phyloP scores from a whole-genome alignment of 257 asterid species.

The Solanum sejunctum region DNA sequence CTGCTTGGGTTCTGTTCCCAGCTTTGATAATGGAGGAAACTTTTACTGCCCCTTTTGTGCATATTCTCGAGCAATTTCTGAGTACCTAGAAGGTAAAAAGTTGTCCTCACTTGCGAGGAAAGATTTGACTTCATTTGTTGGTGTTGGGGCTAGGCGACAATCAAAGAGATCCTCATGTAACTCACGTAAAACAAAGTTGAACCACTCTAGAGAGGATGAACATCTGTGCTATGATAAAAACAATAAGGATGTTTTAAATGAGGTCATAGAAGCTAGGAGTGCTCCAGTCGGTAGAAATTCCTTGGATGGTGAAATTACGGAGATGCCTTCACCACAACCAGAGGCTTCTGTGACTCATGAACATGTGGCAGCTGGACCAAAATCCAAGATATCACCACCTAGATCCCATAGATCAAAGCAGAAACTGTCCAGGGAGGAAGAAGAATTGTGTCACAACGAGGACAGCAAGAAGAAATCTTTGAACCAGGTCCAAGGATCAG shows the following conservation, averaged over 20 bases:
- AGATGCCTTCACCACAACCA: background rate
- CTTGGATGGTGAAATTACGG: background rate
- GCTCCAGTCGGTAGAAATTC: background rate
- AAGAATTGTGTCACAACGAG: background rate
- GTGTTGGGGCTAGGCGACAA: slow-evolving; percentile 8
- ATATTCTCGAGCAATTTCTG: slow-evolving; percentile 45
- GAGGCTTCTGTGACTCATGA: background rate
- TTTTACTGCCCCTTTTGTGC: slow-evolving; percentile 71
- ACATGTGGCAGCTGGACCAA: background rate
- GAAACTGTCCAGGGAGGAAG: slow-evolving; percentile 8
- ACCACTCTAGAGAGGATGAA: background rate
- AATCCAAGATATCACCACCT: background rate
- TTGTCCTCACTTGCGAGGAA: slow-evolving; percentile 33
- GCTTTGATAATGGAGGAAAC: slow-evolving; percentile 25
- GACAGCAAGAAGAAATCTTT: slow-evolving; percentile 9
- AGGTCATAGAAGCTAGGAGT: background rate
- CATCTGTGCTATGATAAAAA: background rate
- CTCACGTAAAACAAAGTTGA: background rate
- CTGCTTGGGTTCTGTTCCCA: slow-evolving; percentile 45
- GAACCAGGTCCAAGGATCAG: slow-evolving; percentile 4
- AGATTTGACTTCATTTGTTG: slow-evolving; percentile 28
- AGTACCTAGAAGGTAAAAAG: slow-evolving; percentile 29
- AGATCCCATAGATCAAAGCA: slow-evolving; percentile 2
- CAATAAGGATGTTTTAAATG: background rate
- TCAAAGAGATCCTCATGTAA: slow-evolving; percentile 5